A percentile compares a stretch with the other conserved stretches of the same genome.
phyloP scores from a whole-genome alignment of 2,329 filamentous ascomycete genomes.

The Neopestalotiopsis clavispora region DNA sequence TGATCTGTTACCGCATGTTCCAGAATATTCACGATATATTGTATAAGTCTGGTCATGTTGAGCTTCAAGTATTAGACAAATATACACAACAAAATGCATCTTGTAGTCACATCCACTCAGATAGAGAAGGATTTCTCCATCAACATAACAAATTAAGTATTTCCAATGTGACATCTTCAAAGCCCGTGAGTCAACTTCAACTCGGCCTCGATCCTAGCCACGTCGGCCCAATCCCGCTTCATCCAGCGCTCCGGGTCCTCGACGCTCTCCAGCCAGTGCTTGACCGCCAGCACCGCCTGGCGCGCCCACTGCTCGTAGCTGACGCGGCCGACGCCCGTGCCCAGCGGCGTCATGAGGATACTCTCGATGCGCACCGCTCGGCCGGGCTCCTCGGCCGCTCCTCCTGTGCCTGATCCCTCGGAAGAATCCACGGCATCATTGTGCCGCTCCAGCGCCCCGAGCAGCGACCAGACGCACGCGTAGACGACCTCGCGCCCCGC shows the following conservation, averaged over 20 bases:
- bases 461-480: constrained; percentile 57
- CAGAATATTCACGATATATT: too few relatives aligned
- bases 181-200: constrained; percentile 1
- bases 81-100: too few relatives aligned
- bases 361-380: constrained; percentile 39
- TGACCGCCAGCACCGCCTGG: constrained; percentile 55
- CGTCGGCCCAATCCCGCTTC: background rate
- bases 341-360: constrained; percentile 57
- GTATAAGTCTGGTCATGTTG: too few relatives aligned
- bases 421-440: constrained; percentile 38
- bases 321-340: constrained; percentile 51
- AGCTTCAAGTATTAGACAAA: too few relatives aligned
- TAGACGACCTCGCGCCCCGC: constrained; percentile 57
- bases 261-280: constrained; percentile 54
- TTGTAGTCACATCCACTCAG: too few relatives aligned
- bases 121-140: too few relatives aligned
- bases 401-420: background rate
- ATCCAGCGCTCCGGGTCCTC: constrained; percentile 47
- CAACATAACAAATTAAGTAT: too few relatives aligned
- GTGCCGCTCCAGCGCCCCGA: constrained; percentile 52
- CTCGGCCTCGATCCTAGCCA: constrained; percentile 11
- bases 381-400: constrained; percentile 12
- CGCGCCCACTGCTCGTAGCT: constrained; percentile 52
- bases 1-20: too few relatives aligned
- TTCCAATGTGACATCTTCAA: background rate